Percentiles rank a stretch among this genome's conserved stretches.
Evolutionary conservation across 2,329 filamentous ascomycete genomes (phyloP).

Genomic region (Neoarthrinium moseri): DNA sequence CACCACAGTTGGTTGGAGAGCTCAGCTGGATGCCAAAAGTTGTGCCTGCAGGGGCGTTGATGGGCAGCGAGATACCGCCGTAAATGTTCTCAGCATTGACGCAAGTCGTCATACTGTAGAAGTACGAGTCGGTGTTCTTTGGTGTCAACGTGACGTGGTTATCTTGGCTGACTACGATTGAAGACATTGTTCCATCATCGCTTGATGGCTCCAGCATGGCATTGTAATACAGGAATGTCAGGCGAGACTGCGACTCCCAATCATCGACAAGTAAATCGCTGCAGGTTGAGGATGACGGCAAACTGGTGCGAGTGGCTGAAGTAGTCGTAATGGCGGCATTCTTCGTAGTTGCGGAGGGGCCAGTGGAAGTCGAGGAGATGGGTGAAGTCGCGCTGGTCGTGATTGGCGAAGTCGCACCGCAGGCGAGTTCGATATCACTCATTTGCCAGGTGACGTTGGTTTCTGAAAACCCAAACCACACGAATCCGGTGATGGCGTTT

Average conservation of each 20-base stretch:
- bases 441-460: conserved; percentile 45
- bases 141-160: conserved; percentile 52
- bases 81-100: conserved; percentile 47
- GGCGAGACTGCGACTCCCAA: conserved; percentile 59
- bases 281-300: background rate
- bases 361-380: background rate
- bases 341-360: background rate
- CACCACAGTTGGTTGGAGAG: conserved; percentile 43
- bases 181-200: conserved; percentile 57
- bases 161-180: conserved; percentile 50
- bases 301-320: conserved; percentile 2
- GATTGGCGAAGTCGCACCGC: conserved; percentile 18
- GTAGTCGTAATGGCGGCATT: background rate
- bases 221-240: conserved; percentile 62
- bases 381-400: background rate
- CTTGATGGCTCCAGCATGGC: conserved; percentile 53
- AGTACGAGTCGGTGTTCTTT: conserved; percentile 48
- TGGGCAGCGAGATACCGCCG: conserved; percentile 54
- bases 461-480: conserved; percentile 32
- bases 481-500: conserved; percentile 44
- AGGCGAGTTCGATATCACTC: conserved; percentile 46
- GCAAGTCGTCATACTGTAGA: conserved; percentile 57
- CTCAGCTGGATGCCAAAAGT: conserved; percentile 52
- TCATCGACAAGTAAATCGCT: conserved; percentile 50
- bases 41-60: conserved; percentile 51